Evolutionary conservation across 805 yeast genomes (phyloP).

Genomic region (Lipomyces mesembrius): DNA sequence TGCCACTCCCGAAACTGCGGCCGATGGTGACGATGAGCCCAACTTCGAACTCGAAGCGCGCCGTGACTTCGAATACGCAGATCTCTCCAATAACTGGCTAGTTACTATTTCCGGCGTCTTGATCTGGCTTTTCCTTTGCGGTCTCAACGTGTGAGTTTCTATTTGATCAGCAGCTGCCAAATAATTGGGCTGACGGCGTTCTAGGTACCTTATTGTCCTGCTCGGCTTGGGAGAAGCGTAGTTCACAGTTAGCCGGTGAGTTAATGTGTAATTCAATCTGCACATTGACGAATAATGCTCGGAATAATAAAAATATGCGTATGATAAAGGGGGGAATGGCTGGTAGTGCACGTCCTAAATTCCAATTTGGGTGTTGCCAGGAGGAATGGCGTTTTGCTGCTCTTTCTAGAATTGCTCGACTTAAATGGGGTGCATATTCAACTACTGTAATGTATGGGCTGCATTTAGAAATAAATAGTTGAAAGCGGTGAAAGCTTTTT

Average conservation of each 20-base stretch:
- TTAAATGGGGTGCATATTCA: not conserved
- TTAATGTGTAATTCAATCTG: not conserved
- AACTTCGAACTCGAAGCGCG: conserved; percentile 18
- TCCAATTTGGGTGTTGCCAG: not conserved
- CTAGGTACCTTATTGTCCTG: conserved; percentile 51
- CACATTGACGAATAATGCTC: not conserved
- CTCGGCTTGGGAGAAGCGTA: conserved; percentile 52
- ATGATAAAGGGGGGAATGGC: not conserved
- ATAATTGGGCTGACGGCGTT: too few relatives aligned
- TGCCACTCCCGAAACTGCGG: conserved; percentile 27
- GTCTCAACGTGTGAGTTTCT: conserved; percentile 65
- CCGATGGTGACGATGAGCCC: conserved; percentile 21
- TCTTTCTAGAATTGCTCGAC: not conserved
- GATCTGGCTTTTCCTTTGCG: conserved; percentile 73
- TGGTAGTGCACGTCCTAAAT: not conserved
- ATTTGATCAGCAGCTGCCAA: not conserved
- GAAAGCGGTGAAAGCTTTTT: not conserved
- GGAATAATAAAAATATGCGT: not conserved
- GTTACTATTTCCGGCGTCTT: conserved; percentile 56
- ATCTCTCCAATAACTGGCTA: conserved; percentile 60
- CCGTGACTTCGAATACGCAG: conserved; percentile 29
- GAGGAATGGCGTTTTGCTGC: not conserved
- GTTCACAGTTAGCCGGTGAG: not conserved
- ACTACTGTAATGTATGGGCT: not conserved
- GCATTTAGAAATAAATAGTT: not conserved